phyloP scores from a whole-genome alignment of 164 flowering plant genomes.

The Malania oleifera region DNA sequence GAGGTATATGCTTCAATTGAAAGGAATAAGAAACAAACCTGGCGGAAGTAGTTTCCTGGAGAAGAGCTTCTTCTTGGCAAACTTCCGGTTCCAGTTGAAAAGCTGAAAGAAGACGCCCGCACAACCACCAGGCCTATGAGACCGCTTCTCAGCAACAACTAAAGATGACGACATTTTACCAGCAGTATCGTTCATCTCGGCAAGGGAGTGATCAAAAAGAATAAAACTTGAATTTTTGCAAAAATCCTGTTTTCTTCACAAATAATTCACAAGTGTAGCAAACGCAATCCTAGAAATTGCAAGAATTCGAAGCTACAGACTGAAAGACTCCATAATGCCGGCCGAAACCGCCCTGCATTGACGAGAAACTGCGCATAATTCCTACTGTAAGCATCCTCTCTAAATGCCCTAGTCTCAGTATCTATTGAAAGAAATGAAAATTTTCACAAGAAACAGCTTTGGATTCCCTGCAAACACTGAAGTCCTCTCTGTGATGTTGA shows the following conservation, averaged over 20 bases:
- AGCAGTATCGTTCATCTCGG: conserved; percentile 31
- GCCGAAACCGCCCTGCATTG: not conserved
- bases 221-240: too few relatives aligned
- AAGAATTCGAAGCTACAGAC: too few relatives aligned
- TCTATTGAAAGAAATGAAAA: too few relatives aligned
- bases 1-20: not conserved
- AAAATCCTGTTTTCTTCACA: not conserved
- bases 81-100: conserved; percentile 81
- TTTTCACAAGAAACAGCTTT: too few relatives aligned
- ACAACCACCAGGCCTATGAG: conserved; percentile 74
- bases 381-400: not conserved
- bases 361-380: not conserved
- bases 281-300: too few relatives aligned
- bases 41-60: conserved; percentile 71
- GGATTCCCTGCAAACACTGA: too few relatives aligned
- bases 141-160: conserved; percentile 62
- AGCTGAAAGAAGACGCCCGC: conserved; percentile 89
- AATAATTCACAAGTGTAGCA: not conserved
- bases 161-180: conserved; percentile 38
- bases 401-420: not conserved
- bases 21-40: conserved; percentile 30
- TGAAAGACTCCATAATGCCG: not conserved
- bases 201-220: too few relatives aligned
- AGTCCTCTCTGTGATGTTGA: too few relatives aligned
- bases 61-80: conserved; percentile 83